Base-by-base conservation (phyloP, 345 rosid species). In the Corymbia maculata region DNA sequence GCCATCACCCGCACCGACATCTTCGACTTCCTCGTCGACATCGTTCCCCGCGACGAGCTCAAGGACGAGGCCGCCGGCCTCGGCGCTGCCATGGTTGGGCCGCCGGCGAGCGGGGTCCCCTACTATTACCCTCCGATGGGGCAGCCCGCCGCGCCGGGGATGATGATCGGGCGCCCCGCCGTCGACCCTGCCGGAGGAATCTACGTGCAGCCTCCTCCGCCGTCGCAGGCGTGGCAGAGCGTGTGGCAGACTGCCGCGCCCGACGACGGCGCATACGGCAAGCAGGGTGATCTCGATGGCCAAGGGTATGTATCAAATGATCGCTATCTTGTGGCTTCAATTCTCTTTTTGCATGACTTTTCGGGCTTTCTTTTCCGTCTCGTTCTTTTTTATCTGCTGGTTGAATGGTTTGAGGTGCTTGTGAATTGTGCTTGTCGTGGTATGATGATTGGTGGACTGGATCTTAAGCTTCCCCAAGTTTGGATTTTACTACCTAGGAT, bases 151-250 rank as follows among this genome's bases (percentile, higher is more conserved):
- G 92, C 92, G 45, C 80, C 80, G 80, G 97, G 97, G 90, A 96
- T 97, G 98, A 97, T 95, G 97, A 95, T 96, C 82, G 99, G 99
- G 6, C 92, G 96, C 88, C 99, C 99, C 0, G 98, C 97, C 14
- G 90, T 96, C 89, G 99, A 96, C 68, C 98, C 97, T 30, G 86
- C 92, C 53, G 85, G 26, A 32, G 87, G 87, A 57, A 26, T 85
- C 87, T 85, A 85, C 57, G 66, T 36, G 87, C 87, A 51, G 42
- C 87, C 90, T 97, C 96, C 96, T 93, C 98, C 98, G 13, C 99
- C 99, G 17, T 96, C 98, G 52, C 99, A 96, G 94, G 96, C 98
- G 16, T 97, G 99, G 99, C 98, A 97, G 91, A 94, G 96, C 52
- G 98, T 94, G 50, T 96, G 99, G 99, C 97, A 96, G 95, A 92